phyloP scores from a whole-genome alignment of 495 filamentous ascomycete genomes.

The Venustampulla echinocandica region DNA sequence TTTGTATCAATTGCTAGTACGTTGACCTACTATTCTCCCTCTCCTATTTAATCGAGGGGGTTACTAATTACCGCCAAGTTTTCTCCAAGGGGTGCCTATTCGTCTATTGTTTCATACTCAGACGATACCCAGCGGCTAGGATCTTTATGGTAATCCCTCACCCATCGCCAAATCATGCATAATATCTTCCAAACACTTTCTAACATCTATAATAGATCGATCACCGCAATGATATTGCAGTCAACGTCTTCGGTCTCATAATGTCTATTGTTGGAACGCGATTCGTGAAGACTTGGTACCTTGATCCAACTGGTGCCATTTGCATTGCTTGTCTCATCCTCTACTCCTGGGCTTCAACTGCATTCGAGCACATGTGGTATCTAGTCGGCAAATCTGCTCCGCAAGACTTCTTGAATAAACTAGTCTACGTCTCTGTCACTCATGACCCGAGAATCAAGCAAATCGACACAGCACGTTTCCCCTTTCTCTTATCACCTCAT shows the following conservation, averaged over 20 bases:
- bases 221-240: constrained; percentile 47
- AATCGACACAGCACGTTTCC: constrained; percentile 39
- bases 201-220: constrained; percentile 30
- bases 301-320: constrained; percentile 48
- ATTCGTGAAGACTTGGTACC: constrained; percentile 40
- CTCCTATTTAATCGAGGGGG: neutral
- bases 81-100: constrained; percentile 39
- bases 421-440: constrained; percentile 48
- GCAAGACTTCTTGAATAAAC: constrained; percentile 45
- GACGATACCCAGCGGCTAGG: constrained; percentile 43
- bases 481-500: constrained; percentile 4
- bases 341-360: constrained; percentile 45
- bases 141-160: constrained; percentile 39
- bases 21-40: constrained; percentile 7
- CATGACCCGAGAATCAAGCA: constrained; percentile 43
- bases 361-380: constrained; percentile 49
- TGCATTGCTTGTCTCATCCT: constrained; percentile 46
- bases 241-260: constrained; percentile 45
- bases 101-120: constrained; percentile 42
- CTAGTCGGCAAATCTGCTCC: constrained; percentile 47
- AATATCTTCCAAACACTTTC: neutral
- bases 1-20: constrained; percentile 45
- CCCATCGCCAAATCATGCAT: neutral
- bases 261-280: constrained; percentile 45
- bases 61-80: constrained; percentile 25